Conservation (phyloP, 768 basidiomycete genomes). For the Suillus occidentalis region DNA sequence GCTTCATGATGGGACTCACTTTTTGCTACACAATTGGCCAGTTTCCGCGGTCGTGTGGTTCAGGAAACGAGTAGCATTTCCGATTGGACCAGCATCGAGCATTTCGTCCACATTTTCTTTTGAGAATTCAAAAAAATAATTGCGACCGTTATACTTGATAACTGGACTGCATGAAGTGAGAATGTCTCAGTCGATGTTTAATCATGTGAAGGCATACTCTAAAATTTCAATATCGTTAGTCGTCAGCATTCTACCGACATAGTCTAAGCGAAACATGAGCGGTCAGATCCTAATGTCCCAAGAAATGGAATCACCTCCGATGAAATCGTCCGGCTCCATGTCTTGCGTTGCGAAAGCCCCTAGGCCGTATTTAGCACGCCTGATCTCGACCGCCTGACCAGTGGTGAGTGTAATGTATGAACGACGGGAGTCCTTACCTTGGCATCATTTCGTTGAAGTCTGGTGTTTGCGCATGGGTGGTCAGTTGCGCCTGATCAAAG, state of each 20-base stretch:
- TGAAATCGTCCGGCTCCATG: conserved; percentile 23
- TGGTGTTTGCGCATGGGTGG: conserved; percentile 29
- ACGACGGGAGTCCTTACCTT: conserved; percentile 19
- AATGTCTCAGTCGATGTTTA: background rate
- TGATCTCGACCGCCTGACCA: conserved; percentile 37
- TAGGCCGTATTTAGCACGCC: conserved; percentile 37
- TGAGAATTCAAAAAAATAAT: conserved; percentile 36
- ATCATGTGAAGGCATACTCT: background rate
- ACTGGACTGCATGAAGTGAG: conserved; percentile 13
- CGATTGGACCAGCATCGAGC: conserved; percentile 41
- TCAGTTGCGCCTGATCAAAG: conserved; percentile 18
- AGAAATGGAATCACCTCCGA: conserved; percentile 30
- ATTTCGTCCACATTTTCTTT: background rate
- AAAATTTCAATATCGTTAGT: conserved; percentile 14
- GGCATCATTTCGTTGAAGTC: conserved; percentile 21
- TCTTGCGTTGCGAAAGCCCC: conserved; percentile 44
- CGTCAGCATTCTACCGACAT: conserved; percentile 34
- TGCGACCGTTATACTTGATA: conserved; percentile 19
- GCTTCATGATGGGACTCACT: conserved; percentile 21
- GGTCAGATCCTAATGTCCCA: background rate
- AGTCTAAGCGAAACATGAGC: conserved; percentile 32
- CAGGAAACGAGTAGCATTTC: conserved; percentile 46
- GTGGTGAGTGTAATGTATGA: background rate
- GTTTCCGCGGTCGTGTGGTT: conserved; percentile 31
- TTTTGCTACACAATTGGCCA: conserved; percentile 22